phyloP scores from a whole-genome alignment of 495 filamentous ascomycete genomes.

The Entonaema liquescens region DNA sequence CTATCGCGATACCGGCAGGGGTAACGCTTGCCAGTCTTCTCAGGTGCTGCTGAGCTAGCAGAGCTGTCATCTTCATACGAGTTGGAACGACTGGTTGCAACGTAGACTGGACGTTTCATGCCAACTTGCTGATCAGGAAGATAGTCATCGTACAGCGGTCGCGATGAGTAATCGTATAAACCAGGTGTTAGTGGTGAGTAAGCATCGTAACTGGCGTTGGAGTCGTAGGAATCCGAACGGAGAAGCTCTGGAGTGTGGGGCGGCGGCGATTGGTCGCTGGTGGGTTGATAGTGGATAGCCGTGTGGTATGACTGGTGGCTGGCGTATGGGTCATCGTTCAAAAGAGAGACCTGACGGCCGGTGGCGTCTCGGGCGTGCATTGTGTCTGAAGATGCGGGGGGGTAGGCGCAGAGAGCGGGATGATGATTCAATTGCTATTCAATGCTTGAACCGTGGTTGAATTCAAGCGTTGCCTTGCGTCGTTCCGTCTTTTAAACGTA shows the following conservation, averaged over 20 bases:
- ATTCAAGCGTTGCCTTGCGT: slow-evolving; percentile 21
- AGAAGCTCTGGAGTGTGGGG: slow-evolving; percentile 59
- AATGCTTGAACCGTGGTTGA: slow-evolving; percentile 16
- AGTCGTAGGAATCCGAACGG: slow-evolving; percentile 64
- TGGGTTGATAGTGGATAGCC: slow-evolving; percentile 39
- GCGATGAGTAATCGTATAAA: slow-evolving; percentile 49
- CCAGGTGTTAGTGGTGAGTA: slow-evolving; percentile 59
- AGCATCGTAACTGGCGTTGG: slow-evolving; percentile 58
- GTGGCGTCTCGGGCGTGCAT: slow-evolving; percentile 61
- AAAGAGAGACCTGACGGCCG: slow-evolving; percentile 62
- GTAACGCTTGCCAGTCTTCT: slow-evolving; percentile 65
- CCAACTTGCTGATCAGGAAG: slow-evolving; percentile 35
- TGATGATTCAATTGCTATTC: slow-evolving; percentile 23
- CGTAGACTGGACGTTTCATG: slow-evolving; percentile 44
- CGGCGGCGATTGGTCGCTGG: slow-evolving; percentile 48
- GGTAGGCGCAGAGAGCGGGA: slow-evolving; percentile 10
- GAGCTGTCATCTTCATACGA: slow-evolving; percentile 55
- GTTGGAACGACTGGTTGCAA: slow-evolving; percentile 46
- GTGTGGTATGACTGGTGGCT: slow-evolving; percentile 44
- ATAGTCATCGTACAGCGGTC: slow-evolving; percentile 52
- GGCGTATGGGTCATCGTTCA: slow-evolving; percentile 58
- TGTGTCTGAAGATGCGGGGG: slow-evolving; percentile 29
- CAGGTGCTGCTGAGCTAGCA: slow-evolving; percentile 42
- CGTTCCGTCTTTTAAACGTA: slow-evolving; percentile 18
- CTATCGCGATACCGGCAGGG: slow-evolving; percentile 70